Evolutionary conservation across 495 filamentous ascomycete genomes (phyloP), one percentile per base, ranked within the genome.

Genomic region (Penicillium ochrochloron): DNA sequence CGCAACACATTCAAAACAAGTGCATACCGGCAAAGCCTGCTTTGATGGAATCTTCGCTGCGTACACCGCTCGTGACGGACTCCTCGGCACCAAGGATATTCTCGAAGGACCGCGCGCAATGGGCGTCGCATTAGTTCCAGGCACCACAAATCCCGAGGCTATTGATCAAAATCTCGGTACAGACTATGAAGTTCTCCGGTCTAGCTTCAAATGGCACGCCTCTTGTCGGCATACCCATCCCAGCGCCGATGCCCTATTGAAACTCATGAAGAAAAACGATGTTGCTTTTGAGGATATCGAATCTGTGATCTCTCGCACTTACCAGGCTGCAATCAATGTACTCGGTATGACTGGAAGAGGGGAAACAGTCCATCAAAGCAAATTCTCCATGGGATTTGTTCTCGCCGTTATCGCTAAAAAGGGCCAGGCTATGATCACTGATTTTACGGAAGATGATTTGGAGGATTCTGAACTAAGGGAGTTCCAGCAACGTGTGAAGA

Each of bases 361-460:
- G 2, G 70, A 76, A 50, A 78, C 75, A 14, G 75, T 78, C 17
- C 75, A 78, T 27, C 75, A 78, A 44, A 78, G 75, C 60, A 78
- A 78, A 59, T 78, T 78, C 61, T 72, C 70, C 2, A 78, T 78
- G 75, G 75, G 75, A 15, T 78, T 78, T 67, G 75, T 78, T n/a
- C 64, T 78, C 11, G 75, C 74, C 11, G 64, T 78, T 35, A 68
- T 73, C 34, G 75, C 75, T 11, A 78, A 75, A 61, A 75, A 75
- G 34, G 72, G 74, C 3, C 70, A 72, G 35, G 75, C 75, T 53
- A 73, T 73, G 69, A 75, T 78, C 29, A 74, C 70, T 2, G 75
- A 78, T 52, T 78, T 78, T 42, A 75, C 70, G 0, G 74, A 76
- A 59, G 68, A 70, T 17, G 72, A 66, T 46, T 55, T 78, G 29